Conservation (phyloP, 352 stramenopile species). For the Globisporangium paddicum region DNA sequence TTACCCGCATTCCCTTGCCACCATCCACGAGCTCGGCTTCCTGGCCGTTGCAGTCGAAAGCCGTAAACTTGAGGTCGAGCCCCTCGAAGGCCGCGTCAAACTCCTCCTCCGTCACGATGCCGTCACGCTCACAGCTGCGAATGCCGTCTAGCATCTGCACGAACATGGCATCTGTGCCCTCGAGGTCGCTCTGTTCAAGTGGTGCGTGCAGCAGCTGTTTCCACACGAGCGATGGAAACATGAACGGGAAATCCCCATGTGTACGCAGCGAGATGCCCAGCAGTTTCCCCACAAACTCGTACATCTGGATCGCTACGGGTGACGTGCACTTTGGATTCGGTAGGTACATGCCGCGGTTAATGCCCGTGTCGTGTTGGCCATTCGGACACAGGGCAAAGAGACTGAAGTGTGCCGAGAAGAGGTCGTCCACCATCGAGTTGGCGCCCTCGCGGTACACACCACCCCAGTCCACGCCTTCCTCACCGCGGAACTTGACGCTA, state of each 20-base stretch:
- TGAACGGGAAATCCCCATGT: slow-evolving; percentile 90
- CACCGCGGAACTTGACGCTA: slow-evolving; percentile 86
- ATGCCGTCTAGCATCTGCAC: slow-evolving; percentile 89
- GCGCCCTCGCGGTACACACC: slow-evolving; percentile 86
- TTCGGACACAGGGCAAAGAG: slow-evolving; percentile 86
- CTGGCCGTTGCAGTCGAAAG: slow-evolving; percentile 79
- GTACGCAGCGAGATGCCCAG: slow-evolving; percentile 93
- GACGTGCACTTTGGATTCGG: slow-evolving; percentile 88
- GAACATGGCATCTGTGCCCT: slow-evolving; percentile 87
- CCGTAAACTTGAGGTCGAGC: slow-evolving; percentile 76
- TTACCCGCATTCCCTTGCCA: slow-evolving; percentile 64
- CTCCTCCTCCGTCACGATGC: slow-evolving; percentile 72
- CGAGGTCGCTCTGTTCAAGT: slow-evolving; percentile 76
- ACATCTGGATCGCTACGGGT: slow-evolving; percentile 89
- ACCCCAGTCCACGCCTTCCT: slow-evolving; percentile 88
- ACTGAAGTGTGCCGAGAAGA: slow-evolving; percentile 82
- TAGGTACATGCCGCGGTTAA: slow-evolving; percentile 85
- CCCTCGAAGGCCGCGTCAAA: slow-evolving; percentile 76
- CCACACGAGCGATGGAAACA: slow-evolving; percentile 92
- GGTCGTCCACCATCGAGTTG: slow-evolving; percentile 87
- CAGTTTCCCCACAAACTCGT: slow-evolving; percentile 92
- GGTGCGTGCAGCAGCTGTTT: slow-evolving; percentile 87
- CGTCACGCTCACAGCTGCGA: slow-evolving; percentile 72
- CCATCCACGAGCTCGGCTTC: slow-evolving; percentile 77
- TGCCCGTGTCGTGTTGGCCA: slow-evolving; percentile 81